These are phyloP conservation scores for Neurospora pannonica DNA, from an alignment of 495 filamentous ascomycete genomes.

Conservation along the genomic window DNA sequence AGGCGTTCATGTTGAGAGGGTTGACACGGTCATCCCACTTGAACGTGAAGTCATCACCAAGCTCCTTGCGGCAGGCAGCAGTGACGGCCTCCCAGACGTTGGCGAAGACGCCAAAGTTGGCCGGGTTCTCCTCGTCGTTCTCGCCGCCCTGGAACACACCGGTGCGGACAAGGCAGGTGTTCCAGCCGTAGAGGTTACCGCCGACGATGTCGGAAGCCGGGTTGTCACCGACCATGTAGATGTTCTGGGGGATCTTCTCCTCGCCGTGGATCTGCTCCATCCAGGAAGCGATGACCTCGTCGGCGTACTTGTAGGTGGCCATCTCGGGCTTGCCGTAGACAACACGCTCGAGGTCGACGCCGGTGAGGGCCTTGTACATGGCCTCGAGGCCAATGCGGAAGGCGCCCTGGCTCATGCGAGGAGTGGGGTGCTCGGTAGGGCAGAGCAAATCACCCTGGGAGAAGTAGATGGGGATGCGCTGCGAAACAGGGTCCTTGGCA, in stretches of 20 bases:
- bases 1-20: constrained; percentile 47
- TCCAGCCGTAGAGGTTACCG: constrained; percentile 77
- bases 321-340: constrained; percentile 76
- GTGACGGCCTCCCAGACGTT: constrained; percentile 86
- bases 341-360: constrained; percentile 68
- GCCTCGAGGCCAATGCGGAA: constrained; percentile 73
- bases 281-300: constrained; percentile 65
- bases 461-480: constrained; percentile 68
- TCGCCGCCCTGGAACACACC: constrained; percentile 50
- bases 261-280: constrained; percentile 70
- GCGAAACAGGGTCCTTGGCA: constrained; percentile 53
- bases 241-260: constrained; percentile 56
- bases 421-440: constrained; percentile 65
- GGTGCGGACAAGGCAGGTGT: constrained; percentile 69
- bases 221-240: constrained; percentile 81
- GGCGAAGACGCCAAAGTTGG: constrained; percentile 78
- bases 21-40: constrained; percentile 45
- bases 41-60: constrained; percentile 49
- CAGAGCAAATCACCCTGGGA: constrained; percentile 66
- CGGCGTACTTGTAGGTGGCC: constrained; percentile 74
- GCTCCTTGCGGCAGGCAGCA: constrained; percentile 83
- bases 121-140: constrained; percentile 89
- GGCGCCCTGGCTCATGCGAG: constrained; percentile 64
- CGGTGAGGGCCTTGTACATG: constrained; percentile 68
- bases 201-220: constrained; percentile 70